Base-by-base conservation (phyloP, 2,329 filamentous ascomycete species). In the Fusarium papillatum region DNA sequence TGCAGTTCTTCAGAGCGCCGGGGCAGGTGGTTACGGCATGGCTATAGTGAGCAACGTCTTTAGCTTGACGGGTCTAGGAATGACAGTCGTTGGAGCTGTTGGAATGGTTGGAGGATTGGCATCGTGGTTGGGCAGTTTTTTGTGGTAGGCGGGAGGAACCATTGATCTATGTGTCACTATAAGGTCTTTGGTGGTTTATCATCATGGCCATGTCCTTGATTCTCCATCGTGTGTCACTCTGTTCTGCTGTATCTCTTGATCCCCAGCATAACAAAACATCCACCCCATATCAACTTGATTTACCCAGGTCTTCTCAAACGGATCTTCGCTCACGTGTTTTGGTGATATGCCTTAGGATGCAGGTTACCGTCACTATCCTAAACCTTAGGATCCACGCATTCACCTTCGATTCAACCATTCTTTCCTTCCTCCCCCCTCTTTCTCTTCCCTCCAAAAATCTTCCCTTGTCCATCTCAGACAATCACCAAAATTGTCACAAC, bases 1-100 rank as follows among this genome's bases (percentile, higher is more conserved):
- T 55, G 78, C 82, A 0, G 75, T 72, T 2, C 66, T 83, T 1
- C 80, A 82, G 72, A 84, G 82, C 39, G 82, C 81, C 0, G 83
- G 66, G 0, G 73, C 71, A 6, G 80, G 77, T 0, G 83, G 82
- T 2, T 78, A 75, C 10, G 79, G 79, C 2, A 64, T 70, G 4
- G 72, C 72, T 2, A 72, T 38, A 14, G 29, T 64, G 13, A 34
- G n/a, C 13, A 19, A 31, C 7, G 13, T 65, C 19, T 57, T 57
- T 57, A 29, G 29, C 7, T 57, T n/a, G 53, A 22, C 53, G 11
- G 53, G 53, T 22, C 53, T 22, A 13, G 50, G 26, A 55, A 57
- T 34, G n/a, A 22, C 29, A 36, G 19, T 57, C 7, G 29, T 57
- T 16, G 53, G 53, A 34, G 53, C 13, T 34, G 13, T 57, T 57